Evolutionary conservation across 164 flowering plant genomes (phyloP).

Genomic region (Taxillus chinensis): DNA sequence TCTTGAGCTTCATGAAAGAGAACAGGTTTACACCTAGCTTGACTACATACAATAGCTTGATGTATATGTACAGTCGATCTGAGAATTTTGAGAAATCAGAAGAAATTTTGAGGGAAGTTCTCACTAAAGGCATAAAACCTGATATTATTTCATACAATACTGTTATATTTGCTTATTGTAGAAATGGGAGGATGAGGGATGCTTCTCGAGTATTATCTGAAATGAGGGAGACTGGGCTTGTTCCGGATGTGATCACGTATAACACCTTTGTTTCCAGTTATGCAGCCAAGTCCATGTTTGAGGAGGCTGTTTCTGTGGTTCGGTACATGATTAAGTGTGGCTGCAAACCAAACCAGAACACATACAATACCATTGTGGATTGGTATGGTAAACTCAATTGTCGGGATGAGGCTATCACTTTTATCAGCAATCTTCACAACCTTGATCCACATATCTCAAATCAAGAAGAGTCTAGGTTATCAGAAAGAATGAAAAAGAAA

Average conservation of each 20-base stretch:
- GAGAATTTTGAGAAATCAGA: constrained; percentile 55
- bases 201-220: constrained; percentile 72
- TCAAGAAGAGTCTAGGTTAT: constrained; percentile 44
- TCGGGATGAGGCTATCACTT: constrained; percentile 50
- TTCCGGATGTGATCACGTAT: constrained; percentile 71
- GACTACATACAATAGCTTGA: constrained; percentile 85
- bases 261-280: constrained; percentile 76
- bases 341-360: constrained; percentile 61
- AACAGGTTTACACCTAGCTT: constrained; percentile 73
- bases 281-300: constrained; percentile 73
- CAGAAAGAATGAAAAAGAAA: constrained; percentile 33
- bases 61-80: constrained; percentile 74
- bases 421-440: constrained; percentile 42
- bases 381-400: constrained; percentile 64
- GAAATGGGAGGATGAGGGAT: constrained; percentile 65
- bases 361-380: constrained; percentile 83
- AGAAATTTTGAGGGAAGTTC: constrained; percentile 49
- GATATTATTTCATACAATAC: constrained; percentile 77
- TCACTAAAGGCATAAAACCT: constrained; percentile 53
- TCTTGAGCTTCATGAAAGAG: constrained; percentile 55
- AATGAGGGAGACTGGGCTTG: constrained; percentile 46
- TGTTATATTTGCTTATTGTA: constrained; percentile 65
- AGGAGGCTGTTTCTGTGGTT: constrained; percentile 70
- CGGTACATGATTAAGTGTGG: constrained; percentile 71
- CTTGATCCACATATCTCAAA: constrained; percentile 51